These are phyloP conservation scores for Podila horticola DNA, from an alignment of 192 early-diverging fungal species.

Conservation along the genomic window DNA sequence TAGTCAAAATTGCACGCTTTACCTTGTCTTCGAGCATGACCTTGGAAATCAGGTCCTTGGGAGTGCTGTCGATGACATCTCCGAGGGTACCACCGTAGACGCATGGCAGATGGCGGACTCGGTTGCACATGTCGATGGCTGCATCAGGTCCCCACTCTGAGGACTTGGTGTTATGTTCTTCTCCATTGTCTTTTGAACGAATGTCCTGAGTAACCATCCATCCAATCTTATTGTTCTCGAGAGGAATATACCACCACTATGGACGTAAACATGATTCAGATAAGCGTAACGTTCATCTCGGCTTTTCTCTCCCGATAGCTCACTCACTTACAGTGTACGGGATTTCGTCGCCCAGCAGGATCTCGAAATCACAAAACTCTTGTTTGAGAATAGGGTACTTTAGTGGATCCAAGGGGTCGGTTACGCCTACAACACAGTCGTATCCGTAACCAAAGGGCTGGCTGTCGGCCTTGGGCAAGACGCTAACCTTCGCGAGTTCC, in stretches of 20 bases:
- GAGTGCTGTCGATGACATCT: conserved; percentile 28
- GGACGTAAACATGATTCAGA: not conserved
- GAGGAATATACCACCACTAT: conserved; percentile 30
- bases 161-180: conserved; percentile 7
- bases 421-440: conserved; percentile 26
- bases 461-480: conserved; percentile 10
- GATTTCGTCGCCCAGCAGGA: conserved; percentile 3
- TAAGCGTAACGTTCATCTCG: not conserved
- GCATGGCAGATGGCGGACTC: conserved; percentile 17
- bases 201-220: conserved; percentile 29
- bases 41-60: conserved; percentile 14
- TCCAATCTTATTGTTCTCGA: conserved; percentile 5
- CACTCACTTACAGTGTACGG: conserved; percentile 18
- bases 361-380: conserved; percentile 23
- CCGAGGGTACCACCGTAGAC: conserved; percentile 28
- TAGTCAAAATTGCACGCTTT: not conserved
- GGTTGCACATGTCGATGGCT: conserved; percentile 19
- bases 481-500: not conserved
- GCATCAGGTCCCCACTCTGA: conserved; percentile 29
- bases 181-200: not conserved
- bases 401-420: conserved; percentile 8
- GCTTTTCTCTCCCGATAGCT: not conserved
- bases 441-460: conserved; percentile 17
- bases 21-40: conserved; percentile 47
- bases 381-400: conserved; percentile 19